Evolutionary conservation across 345 rosid genomes (phyloP).

Genomic region (Gossypioides kirkii): DNA sequence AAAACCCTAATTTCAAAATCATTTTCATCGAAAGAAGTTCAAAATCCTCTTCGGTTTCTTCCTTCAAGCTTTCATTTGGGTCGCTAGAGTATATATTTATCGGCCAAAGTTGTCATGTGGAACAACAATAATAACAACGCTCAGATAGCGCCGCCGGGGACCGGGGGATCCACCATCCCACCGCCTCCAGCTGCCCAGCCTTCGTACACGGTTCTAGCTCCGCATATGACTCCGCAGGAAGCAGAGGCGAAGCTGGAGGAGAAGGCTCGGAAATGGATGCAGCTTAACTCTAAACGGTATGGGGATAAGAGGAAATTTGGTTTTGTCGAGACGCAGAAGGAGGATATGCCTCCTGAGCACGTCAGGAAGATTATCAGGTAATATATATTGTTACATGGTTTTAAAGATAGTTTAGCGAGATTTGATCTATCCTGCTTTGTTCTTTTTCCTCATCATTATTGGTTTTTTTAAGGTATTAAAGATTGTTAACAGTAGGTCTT

Average conservation of each 20-base stretch:
- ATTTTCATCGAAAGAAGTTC: not conserved
- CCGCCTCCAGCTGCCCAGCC: conserved; percentile 84
- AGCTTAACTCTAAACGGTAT: conserved; percentile 83
- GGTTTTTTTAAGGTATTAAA: not conserved
- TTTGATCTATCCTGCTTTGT: not conserved
- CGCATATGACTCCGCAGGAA: conserved; percentile 45
- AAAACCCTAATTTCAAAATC: not conserved
- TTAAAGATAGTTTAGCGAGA: not conserved
- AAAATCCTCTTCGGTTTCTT: not conserved
- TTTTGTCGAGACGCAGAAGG: conserved; percentile 98
- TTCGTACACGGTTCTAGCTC: conserved; percentile 69
- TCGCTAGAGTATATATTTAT: not conserved
- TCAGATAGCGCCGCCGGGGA: conserved; percentile 82
- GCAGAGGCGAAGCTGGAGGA: conserved; percentile 89
- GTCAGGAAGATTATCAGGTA: conserved; percentile 91
- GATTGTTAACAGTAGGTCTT: not conserved
- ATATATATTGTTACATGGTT: conserved; percentile 15
- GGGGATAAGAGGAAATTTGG: conserved; percentile 47
- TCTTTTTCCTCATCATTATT: not conserved
- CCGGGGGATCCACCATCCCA: conserved; percentile 55
- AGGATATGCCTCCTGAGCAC: conserved; percentile 99
- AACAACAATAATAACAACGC: conserved; percentile 24
- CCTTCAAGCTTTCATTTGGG: not conserved
- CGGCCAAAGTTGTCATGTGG: conserved; percentile 13
- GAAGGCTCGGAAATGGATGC: conserved; percentile 99